phyloP scores from a whole-genome alignment of 2,329 filamentous ascomycete genomes.

The Trichoderma lentiforme region DNA sequence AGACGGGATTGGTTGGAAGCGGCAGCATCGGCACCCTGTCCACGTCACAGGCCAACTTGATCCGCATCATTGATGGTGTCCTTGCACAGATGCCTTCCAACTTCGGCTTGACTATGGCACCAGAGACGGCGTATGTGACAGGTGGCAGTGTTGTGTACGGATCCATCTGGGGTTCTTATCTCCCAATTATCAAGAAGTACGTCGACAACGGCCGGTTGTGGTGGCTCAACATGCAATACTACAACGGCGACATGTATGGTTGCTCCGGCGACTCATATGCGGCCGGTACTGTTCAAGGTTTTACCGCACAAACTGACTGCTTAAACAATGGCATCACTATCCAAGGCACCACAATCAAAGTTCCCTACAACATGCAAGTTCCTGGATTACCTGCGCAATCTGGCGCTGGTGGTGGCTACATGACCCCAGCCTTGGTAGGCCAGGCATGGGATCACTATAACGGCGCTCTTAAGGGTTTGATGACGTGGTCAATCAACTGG shows the following conservation, averaged over 20 bases:
- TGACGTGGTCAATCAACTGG: constrained; percentile 40
- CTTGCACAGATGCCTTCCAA: constrained; percentile 51
- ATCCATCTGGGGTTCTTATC: constrained; percentile 36
- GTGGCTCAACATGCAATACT: constrained; percentile 39
- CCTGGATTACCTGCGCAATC: constrained; percentile 36
- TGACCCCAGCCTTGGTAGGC: constrained; percentile 29
- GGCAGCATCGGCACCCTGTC: constrained; percentile 32
- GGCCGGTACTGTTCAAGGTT: constrained; percentile 32
- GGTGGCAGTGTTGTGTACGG: constrained; percentile 32
- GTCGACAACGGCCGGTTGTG: constrained; percentile 35
- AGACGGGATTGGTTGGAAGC: constrained; percentile 31
- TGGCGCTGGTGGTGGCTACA: constrained; percentile 34
- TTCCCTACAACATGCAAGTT: constrained; percentile 35
- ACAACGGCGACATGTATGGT: constrained; percentile 38
- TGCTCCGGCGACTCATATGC: constrained; percentile 33
- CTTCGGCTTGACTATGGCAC: constrained; percentile 53
- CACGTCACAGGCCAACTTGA: constrained; percentile 33
- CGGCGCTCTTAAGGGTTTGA: constrained; percentile 33
- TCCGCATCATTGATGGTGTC: constrained; percentile 36
- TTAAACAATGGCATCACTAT: constrained; percentile 32
- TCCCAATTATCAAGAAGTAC: constrained; percentile 38
- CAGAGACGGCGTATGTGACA: constrained; percentile 37
- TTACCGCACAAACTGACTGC: constrained; percentile 36
- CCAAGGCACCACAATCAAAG: constrained; percentile 31
- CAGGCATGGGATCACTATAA: constrained; percentile 33